A percentile compares a stretch with the other conserved stretches of the same genome.
These are phyloP conservation scores for Taiozyma onychis DNA, from an alignment of 1,139 yeast genomes.

Conservation along the genomic window DNA sequence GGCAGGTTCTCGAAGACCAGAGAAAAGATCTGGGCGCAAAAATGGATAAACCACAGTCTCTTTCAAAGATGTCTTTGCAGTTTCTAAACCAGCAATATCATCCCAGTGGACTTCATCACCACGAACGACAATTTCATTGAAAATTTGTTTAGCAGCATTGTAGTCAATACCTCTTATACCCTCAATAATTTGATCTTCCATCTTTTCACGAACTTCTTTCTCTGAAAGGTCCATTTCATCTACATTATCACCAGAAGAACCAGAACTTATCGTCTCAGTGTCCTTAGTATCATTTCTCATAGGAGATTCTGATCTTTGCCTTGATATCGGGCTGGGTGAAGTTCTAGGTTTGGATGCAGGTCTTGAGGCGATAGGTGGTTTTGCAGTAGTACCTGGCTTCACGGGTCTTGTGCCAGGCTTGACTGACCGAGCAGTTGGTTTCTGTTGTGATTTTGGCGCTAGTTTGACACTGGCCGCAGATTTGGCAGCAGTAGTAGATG, in stretches of 20 bases:
- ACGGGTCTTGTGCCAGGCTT: neutral
- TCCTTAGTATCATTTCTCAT: constrained; percentile 24
- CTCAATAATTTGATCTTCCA: constrained; percentile 33
- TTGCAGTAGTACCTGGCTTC: neutral
- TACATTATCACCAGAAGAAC: constrained; percentile 20
- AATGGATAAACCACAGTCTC: constrained; percentile 98
- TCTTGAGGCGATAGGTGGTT: constrained; percentile 2
- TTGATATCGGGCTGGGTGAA: neutral
- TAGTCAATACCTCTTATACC: constrained; percentile 45
- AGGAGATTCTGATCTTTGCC: constrained; percentile 19
- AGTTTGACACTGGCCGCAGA: neutral
- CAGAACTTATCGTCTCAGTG: constrained; percentile 28
- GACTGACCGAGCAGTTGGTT: neutral
- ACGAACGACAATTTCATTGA: constrained; percentile 85
- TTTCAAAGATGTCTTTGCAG: constrained; percentile 83
- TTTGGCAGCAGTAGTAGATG: constrained; percentile 3
- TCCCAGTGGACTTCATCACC: constrained; percentile 98
- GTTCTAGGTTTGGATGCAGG: constrained; percentile 1
- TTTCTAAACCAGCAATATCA: constrained; percentile 90
- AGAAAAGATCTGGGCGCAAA: constrained; percentile 85
- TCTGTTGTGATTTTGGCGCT: neutral
- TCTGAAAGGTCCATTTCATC: constrained; percentile 21
- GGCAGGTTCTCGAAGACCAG: constrained; percentile 92
- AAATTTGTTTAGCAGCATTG: constrained; percentile 74
- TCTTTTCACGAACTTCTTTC: constrained; percentile 25